Evolutionary conservation across 148 eudicot genomes (phyloP).

Genomic region (Rhododendron williamsianum): DNA sequence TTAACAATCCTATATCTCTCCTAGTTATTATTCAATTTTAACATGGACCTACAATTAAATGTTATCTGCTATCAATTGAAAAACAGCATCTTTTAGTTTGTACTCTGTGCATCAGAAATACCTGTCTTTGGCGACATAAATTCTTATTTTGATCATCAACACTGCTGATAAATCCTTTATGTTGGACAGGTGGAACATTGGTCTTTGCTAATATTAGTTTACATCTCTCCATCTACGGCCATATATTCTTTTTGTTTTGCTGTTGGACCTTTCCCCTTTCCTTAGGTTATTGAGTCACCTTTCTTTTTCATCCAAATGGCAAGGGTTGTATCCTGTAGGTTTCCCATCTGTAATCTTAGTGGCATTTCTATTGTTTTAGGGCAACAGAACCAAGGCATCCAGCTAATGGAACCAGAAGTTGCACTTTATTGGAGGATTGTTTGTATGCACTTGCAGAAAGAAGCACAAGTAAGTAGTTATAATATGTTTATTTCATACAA

Average conservation of each 20-base stretch:
- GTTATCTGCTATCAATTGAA: not conserved
- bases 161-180: not conserved
- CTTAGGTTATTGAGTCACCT: not conserved
- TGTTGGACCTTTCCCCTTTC: not conserved
- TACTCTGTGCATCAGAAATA: not conserved
- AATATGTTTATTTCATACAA: not conserved
- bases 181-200: not conserved
- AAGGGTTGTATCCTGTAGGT: conserved; percentile 1
- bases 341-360: conserved; percentile 2
- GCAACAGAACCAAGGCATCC: conserved; percentile 21
- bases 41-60: not conserved
- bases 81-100: not conserved
- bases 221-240: not conserved
- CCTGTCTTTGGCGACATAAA: not conserved
- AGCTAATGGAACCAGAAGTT: conserved; percentile 74
- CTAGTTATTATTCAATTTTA: not conserved
- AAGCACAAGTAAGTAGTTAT: conserved; percentile 60
- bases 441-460: conserved; percentile 63
- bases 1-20: not conserved
- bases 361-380: conserved; percentile 19
- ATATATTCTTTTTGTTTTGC: not conserved
- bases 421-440: conserved; percentile 88
- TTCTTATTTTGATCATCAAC: not conserved
- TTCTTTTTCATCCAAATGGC: not conserved
- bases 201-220: not conserved